These are phyloP conservation scores for Chaetomium tenue DNA, from an alignment of 495 filamentous ascomycete genomes.

Conservation along the genomic window DNA sequence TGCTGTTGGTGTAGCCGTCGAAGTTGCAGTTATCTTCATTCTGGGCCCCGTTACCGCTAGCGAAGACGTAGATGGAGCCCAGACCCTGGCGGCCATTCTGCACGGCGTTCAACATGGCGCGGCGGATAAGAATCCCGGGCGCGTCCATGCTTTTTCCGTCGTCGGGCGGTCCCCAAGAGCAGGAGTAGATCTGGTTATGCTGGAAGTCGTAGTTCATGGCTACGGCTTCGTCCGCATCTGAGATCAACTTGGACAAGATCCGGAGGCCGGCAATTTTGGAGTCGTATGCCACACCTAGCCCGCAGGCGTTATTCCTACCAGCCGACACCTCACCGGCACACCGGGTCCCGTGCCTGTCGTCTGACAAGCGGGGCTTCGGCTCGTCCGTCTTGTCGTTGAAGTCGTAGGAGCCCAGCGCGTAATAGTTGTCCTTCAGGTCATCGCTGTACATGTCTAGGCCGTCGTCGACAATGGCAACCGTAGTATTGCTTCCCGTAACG, in stretches of 20 bases:
- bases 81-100: conserved; percentile 79
- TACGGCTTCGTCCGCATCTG: conserved; percentile 85
- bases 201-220: conserved; percentile 91
- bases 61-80: conserved; percentile 96
- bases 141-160: conserved; percentile 92
- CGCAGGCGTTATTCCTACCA: conserved; percentile 88
- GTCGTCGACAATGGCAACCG: conserved; percentile 92
- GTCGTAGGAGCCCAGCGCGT: conserved; percentile 86
- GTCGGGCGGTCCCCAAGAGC: conserved; percentile 95
- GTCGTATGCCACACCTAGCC: conserved; percentile 91
- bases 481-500: conserved; percentile 86
- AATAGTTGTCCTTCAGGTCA: conserved; percentile 88
- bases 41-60: conserved; percentile 89
- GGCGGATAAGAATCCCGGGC: conserved; percentile 81
- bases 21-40: conserved; percentile 97
- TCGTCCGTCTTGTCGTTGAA: conserved; percentile 83
- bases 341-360: conserved; percentile 88
- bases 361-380: conserved; percentile 71
- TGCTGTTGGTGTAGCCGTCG: conserved; percentile 98
- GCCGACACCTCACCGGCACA: conserved; percentile 94
- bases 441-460: conserved; percentile 96
- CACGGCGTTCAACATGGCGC: conserved; percentile 87
- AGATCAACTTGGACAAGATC: conserved; percentile 85
- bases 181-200: conserved; percentile 95
- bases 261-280: conserved; percentile 86